Evolutionary conservation across 1,284 basidiomycete genomes (phyloP).

Genomic region (Irpex sp.): DNA sequence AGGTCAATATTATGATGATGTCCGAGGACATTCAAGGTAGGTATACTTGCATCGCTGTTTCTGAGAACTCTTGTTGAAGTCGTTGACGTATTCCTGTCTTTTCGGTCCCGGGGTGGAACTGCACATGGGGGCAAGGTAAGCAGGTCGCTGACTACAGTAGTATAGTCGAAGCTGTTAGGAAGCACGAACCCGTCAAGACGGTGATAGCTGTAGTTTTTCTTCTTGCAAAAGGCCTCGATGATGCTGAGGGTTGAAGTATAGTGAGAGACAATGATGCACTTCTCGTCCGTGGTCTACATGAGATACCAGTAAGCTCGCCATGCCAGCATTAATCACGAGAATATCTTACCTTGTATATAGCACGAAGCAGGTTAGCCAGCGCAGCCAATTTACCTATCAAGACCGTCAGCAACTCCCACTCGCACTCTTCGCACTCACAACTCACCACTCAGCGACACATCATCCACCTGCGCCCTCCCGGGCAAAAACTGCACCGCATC

Average conservation of each 20-base stretch:
- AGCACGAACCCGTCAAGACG: conserved; percentile 81
- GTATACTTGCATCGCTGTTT: conserved; percentile 56
- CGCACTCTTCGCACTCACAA: not conserved
- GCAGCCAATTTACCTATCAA: conserved; percentile 76
- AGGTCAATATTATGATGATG: not conserved
- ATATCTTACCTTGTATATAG: conserved; percentile 51
- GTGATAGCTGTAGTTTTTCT: conserved; percentile 73
- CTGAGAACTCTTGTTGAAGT: conserved; percentile 76
- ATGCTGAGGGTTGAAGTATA: conserved; percentile 92
- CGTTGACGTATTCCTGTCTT: conserved; percentile 80
- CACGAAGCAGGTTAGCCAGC: conserved; percentile 69
- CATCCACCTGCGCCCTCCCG: conserved; percentile 53
- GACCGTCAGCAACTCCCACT: conserved; percentile 1
- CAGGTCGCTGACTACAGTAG: not conserved
- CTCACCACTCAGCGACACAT: conserved; percentile 76
- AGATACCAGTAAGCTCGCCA: not conserved
- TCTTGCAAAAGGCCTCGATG: conserved; percentile 82
- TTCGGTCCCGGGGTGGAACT: conserved; percentile 80
- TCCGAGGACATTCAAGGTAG: not conserved
- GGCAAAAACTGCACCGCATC: conserved; percentile 73
- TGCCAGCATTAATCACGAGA: not conserved
- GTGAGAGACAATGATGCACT: conserved; percentile 89
- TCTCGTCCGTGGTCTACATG: conserved; percentile 76
- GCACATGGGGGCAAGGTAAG: not conserved
- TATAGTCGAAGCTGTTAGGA: not conserved